Conservation (phyloP, 306 rosid species). For the Fragaria ananassa region DNA sequence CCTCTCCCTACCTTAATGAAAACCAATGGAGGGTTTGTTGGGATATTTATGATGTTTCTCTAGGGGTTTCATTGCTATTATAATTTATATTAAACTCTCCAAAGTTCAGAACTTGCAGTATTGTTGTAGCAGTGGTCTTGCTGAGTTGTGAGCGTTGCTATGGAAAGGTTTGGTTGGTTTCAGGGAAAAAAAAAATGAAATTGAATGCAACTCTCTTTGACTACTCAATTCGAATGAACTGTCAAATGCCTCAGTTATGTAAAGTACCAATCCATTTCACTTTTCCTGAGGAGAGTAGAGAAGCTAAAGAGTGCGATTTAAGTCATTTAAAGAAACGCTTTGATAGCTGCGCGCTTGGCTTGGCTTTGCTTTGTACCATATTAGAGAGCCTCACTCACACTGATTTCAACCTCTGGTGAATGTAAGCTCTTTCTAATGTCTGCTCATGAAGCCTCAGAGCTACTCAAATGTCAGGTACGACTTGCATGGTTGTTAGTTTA, state of each 20-base stretch:
- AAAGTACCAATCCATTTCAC: background rate
- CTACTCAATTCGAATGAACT: background rate
- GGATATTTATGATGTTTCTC: background rate
- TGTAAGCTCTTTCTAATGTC: slow-evolving; percentile 35
- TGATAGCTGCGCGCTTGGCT: background rate
- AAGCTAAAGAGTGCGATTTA: background rate
- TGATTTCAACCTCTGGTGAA: slow-evolving; percentile 3
- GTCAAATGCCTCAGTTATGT: slow-evolving; percentile 1
- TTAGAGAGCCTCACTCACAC: slow-evolving; percentile 20
- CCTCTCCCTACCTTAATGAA: background rate
- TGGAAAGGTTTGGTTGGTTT: slow-evolving; percentile 8
- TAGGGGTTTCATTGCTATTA: background rate
- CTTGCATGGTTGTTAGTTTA: background rate
- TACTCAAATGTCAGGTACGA: slow-evolving; percentile 52
- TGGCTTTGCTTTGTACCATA: slow-evolving; percentile 28
- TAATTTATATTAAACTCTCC: background rate
- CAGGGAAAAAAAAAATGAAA: background rate
- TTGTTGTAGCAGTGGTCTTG: background rate
- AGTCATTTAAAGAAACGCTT: slow-evolving; percentile 46
- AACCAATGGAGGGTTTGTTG: background rate
- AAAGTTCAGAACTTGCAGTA: background rate
- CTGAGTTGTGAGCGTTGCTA: background rate
- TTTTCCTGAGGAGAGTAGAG: background rate
- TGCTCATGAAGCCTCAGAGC: slow-evolving; percentile 28
- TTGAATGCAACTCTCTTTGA: background rate